A percentile compares a stretch with the other conserved stretches of the same genome.
Evolutionary conservation across 768 basidiomycete genomes (phyloP).

Genomic region (Pleurotus djamor): DNA sequence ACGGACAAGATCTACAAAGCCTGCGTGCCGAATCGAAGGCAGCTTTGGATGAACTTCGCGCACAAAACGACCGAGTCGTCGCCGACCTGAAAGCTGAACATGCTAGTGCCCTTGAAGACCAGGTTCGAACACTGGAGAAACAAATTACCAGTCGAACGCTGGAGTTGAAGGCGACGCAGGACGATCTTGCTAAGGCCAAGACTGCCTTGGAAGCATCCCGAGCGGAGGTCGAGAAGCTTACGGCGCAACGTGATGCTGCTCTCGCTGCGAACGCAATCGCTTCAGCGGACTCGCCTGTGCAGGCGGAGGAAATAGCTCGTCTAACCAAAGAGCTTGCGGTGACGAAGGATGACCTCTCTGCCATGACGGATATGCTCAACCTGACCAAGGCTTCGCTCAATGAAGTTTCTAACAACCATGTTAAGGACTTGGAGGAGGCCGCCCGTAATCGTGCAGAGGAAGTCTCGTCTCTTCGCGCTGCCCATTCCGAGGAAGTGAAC

Average conservation of each 20-base stretch:
- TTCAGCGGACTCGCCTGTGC: constrained; percentile 39
- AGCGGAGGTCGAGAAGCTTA: constrained; percentile 54
- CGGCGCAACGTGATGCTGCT: constrained; percentile 64
- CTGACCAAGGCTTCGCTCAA: constrained; percentile 70
- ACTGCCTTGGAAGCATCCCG: constrained; percentile 47
- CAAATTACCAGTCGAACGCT: constrained; percentile 57
- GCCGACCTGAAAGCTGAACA: constrained; percentile 67
- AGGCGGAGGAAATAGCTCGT: constrained; percentile 52
- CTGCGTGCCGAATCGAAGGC: constrained; percentile 65
- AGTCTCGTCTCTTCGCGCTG: constrained; percentile 54
- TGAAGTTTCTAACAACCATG: constrained; percentile 69
- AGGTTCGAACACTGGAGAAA: constrained; percentile 59
- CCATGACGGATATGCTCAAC: constrained; percentile 62
- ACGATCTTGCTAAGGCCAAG: constrained; percentile 80
- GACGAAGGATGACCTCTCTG: constrained; percentile 68
- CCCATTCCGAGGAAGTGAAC: constrained; percentile 61
- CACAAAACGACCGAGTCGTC: constrained; percentile 57
- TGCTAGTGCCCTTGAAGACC: constrained; percentile 52
- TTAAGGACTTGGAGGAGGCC: constrained; percentile 72
- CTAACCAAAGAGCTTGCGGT: constrained; percentile 57
- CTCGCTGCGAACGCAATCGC: constrained; percentile 38
- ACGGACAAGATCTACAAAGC: constrained; percentile 67
- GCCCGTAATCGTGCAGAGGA: constrained; percentile 72
- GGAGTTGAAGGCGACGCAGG: constrained; percentile 82
- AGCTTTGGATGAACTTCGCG: constrained; percentile 68